phyloP scores from a whole-genome alignment of 768 basidiomycete genomes.

The Termitomyces sp. region DNA sequence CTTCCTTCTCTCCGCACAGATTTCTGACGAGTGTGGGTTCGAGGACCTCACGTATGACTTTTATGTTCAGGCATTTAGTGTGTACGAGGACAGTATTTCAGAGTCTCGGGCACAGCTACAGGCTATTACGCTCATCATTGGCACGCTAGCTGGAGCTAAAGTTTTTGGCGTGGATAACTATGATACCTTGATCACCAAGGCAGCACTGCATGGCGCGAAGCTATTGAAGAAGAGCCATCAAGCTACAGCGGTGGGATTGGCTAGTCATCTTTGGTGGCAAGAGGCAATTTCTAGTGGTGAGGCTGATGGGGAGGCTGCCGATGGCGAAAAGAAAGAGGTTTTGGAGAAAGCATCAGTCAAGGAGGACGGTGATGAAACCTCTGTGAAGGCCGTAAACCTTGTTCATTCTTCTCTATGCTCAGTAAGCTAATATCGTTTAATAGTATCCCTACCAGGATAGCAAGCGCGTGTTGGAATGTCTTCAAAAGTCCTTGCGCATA shows the following conservation, averaged over 20 bases:
- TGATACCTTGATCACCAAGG: constrained; percentile 97
- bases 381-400: constrained; percentile 51
- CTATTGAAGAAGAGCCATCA: constrained; percentile 98
- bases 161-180: constrained; percentile 97
- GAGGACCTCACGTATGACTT: constrained; percentile 97
- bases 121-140: constrained; percentile 95
- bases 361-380: constrained; percentile 40
- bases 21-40: constrained; percentile 91
- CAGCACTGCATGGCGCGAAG: constrained; percentile 95
- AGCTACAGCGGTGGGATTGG: constrained; percentile 88
- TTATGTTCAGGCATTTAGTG: constrained; percentile 95
- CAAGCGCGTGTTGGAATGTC: constrained; percentile 94
- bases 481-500: constrained; percentile 94
- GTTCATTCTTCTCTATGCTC: not conserved
- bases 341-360: constrained; percentile 35
- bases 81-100: constrained; percentile 96
- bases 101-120: constrained; percentile 94
- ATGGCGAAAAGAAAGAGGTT: constrained; percentile 28
- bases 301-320: constrained; percentile 35
- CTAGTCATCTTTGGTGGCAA: constrained; percentile 99
- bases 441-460: constrained; percentile 90
- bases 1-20: constrained; percentile 94
- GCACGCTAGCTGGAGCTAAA: constrained; percentile 80
- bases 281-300: constrained; percentile 42
- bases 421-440: not conserved